Percentiles rank a stretch among this genome's conserved stretches.
These are phyloP conservation scores for Talaromyces sp. DNA, from an alignment of 2,329 filamentous ascomycete genomes.

Conservation along the genomic window DNA sequence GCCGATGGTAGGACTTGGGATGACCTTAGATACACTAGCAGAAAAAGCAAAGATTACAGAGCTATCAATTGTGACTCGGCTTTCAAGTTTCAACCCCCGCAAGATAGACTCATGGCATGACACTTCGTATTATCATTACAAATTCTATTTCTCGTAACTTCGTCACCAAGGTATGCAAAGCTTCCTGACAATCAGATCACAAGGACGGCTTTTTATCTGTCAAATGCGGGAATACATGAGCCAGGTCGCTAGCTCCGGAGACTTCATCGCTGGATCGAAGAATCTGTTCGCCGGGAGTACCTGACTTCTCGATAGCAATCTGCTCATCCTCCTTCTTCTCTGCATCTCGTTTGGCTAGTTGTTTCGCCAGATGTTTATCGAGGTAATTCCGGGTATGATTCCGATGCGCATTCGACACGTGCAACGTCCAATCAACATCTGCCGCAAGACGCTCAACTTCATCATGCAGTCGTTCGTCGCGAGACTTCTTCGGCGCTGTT, in stretches of 20 bases:
- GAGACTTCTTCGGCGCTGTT: constrained; percentile 42
- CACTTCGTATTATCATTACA: constrained; percentile 5
- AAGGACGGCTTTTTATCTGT: constrained; percentile 21
- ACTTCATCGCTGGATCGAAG: constrained; percentile 1
- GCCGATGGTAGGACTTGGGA: not conserved
- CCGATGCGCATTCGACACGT: constrained; percentile 48
- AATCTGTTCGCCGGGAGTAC: not conserved
- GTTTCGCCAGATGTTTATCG: constrained; percentile 20
- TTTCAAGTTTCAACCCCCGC: not conserved
- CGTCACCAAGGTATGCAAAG: not conserved
- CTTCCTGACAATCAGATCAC: not conserved
- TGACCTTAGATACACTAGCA: not conserved
- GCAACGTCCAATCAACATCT: constrained; percentile 58
- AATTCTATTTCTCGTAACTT: not conserved
- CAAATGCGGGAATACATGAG: constrained; percentile 41
- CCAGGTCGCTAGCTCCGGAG: constrained; percentile 26
- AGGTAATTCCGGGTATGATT: constrained; percentile 39
- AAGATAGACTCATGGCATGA: not conserved
- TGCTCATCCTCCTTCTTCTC: not conserved
- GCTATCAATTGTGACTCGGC: not conserved
- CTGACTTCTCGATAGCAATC: not conserved
- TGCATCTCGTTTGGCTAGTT: not conserved
- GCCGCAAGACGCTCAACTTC: constrained; percentile 59
- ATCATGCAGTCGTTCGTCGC: constrained; percentile 58
- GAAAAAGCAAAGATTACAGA: not conserved